Base-by-base conservation (phyloP, 805 yeast species). In the Suhomyces kilbournensis region DNA sequence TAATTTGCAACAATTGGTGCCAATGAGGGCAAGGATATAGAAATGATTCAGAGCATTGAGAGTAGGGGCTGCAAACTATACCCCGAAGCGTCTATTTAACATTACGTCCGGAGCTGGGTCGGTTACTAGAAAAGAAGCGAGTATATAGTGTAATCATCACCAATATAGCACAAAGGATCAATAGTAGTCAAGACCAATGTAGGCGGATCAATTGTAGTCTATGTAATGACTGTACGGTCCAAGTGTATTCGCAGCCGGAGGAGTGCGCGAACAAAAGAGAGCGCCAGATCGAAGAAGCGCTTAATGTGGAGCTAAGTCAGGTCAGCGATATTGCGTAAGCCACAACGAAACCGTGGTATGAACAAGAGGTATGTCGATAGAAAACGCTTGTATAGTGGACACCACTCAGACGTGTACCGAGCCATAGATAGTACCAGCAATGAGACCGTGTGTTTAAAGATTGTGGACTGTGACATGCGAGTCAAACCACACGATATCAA, bases 391-490 rank as follows among this genome's bases (percentile, higher is more conserved):
- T 70, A 70, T 51, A 56, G 63, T 26, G 76, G 77, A 12, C 75
- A 71, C 2, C 63, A 65, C 50, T 67, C 74, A 7, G 68, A 65
- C 39, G 64, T 74, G 10, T 72, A 70, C 53, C 53, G 54, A 35
- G 71, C 67, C 7, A 55, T 43, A 19, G 63, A 63, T 38, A 34
- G 23, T 1, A 19, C n/a, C 8, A 12, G 28, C 17, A 43, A 44
- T 10, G 26, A 26, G 12, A n/a, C n/a, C 17, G 58, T 57, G 34
- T 54, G 58, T 39, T 38, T 75, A 48, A 75, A 75, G 52, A 62
- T 69, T 6, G 75, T 74, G 8, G 78, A 74, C 54, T 59, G 56
- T 34, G 79, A 75, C 54, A 58, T 74, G 23, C 51, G 58, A 34
- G 44, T 61, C 22, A 68, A 68, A 28, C 79, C 79, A 1, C 79